These are phyloP conservation scores for Bipolaris sorokiniana DNA, from an alignment of 2,329 filamentous ascomycete species.

Conservation along the genomic window DNA sequence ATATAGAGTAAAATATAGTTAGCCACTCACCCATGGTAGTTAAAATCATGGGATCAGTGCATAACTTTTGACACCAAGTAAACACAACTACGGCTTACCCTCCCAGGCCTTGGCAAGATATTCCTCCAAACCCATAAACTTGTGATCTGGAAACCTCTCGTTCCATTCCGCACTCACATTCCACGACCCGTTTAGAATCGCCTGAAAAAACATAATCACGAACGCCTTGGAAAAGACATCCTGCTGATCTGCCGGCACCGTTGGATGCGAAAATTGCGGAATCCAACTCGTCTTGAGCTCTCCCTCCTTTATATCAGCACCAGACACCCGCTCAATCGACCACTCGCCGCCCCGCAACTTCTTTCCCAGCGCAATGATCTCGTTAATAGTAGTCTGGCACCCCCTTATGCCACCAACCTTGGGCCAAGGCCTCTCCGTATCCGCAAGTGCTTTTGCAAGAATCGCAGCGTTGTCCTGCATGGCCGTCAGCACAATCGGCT, in stretches of 20 bases:
- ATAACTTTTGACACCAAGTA: too few relatives aligned
- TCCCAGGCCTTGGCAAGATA: constrained; percentile 53
- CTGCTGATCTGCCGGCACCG: constrained; percentile 47
- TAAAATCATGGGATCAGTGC: too few relatives aligned
- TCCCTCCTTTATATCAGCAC: constrained; percentile 57
- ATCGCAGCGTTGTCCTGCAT: constrained; percentile 35
- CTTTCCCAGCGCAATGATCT: constrained; percentile 38
- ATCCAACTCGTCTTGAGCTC: constrained; percentile 52
- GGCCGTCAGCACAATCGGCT: constrained; percentile 36
- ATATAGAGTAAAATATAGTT: too few relatives aligned
- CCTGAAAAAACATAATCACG: constrained; percentile 52
- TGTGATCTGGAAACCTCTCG: constrained; percentile 52
- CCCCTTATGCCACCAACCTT: constrained; percentile 36
- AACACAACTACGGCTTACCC: constrained; percentile 39
- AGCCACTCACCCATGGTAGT: too few relatives aligned
- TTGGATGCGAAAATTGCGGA: constrained; percentile 41
- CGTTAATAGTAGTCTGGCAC: constrained; percentile 30
- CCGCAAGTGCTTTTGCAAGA: constrained; percentile 34
- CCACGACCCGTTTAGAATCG: constrained; percentile 53
- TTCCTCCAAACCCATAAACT: constrained; percentile 52
- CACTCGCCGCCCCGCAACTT: constrained; percentile 41
- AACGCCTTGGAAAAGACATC: constrained; percentile 48
- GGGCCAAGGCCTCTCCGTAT: constrained; percentile 34
- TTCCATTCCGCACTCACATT: constrained; percentile 56
- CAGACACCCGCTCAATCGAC: constrained; percentile 54